Evolutionary conservation across 2,329 filamentous ascomycete genomes (phyloP).

Genomic region (Rasamsonia emersonii): DNA sequence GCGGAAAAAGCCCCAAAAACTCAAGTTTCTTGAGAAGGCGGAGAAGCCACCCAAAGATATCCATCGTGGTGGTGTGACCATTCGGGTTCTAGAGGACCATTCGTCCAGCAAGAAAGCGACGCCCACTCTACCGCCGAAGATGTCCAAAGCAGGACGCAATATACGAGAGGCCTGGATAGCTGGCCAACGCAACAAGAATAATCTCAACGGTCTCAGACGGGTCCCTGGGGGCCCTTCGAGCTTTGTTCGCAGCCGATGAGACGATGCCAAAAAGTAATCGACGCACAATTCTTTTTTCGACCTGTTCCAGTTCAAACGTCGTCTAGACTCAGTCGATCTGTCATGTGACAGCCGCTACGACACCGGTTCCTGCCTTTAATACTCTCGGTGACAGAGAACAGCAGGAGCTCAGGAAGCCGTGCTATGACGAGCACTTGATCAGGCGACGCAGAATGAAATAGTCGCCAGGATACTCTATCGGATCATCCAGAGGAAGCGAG

Average conservation of each 20-base stretch:
- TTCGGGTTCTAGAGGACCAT: slow-evolving; percentile 39
- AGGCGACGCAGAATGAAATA: too few species aligned
- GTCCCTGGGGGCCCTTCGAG: slow-evolving; percentile 26
- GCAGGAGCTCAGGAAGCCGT: too few species aligned
- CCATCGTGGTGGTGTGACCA: slow-evolving; percentile 39
- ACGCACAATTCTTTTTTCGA: too few species aligned
- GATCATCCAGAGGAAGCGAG: too few species aligned
- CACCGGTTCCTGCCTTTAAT: too few species aligned
- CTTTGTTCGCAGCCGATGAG: slow-evolving; percentile 26
- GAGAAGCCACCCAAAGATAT: slow-evolving; percentile 44
- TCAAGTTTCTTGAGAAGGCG: slow-evolving; percentile 41
- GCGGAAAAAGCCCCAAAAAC: slow-evolving; percentile 31
- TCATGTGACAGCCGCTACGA: too few species aligned
- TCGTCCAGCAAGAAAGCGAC: slow-evolving; percentile 27
- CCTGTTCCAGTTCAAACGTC: too few species aligned
- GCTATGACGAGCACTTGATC: too few species aligned
- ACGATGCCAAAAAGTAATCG: too few species aligned
- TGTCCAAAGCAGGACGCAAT: slow-evolving; percentile 30
- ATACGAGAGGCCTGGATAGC: slow-evolving; percentile 33
- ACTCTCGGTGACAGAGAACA: too few species aligned
- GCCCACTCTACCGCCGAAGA: slow-evolving; percentile 37
- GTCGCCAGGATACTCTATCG: too few species aligned
- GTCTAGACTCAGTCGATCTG: too few species aligned
- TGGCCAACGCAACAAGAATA: slow-evolving; percentile 21
- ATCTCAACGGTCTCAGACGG: slow-evolving; percentile 28